Conservation (phyloP, 2,329 filamentous ascomycete species). For the Sarocladiaceae sp. region DNA sequence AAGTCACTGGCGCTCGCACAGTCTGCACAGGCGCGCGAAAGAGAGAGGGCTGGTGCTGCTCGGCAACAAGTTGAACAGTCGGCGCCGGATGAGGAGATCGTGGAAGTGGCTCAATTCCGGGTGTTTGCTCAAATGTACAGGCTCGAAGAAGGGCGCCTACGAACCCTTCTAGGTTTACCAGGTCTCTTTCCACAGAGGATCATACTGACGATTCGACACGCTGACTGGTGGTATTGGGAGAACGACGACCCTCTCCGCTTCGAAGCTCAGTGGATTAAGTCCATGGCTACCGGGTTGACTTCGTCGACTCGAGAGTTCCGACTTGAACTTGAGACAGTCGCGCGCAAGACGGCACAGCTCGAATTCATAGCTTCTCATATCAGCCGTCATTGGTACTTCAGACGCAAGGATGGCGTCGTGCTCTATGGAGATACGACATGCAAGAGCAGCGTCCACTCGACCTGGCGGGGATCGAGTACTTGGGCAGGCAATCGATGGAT, state of each 20-base stretch:
- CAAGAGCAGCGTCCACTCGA: slow-evolving; percentile 15
- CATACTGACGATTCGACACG: slow-evolving; percentile 43
- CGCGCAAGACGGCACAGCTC: slow-evolving; percentile 39
- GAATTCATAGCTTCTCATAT: slow-evolving; percentile 36
- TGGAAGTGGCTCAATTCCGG: slow-evolving; percentile 26
- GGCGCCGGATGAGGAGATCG: slow-evolving; percentile 5
- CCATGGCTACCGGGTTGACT: slow-evolving; percentile 20
- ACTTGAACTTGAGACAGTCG: slow-evolving; percentile 44
- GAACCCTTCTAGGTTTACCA: slow-evolving; percentile 19
- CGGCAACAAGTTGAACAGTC: slow-evolving; percentile 16
- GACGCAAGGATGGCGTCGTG: slow-evolving; percentile 24
- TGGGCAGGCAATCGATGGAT: slow-evolving; percentile 33
- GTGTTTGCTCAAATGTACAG: slow-evolving; percentile 39
- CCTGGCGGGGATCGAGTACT: slow-evolving; percentile 41
- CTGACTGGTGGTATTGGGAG: slow-evolving; percentile 46
- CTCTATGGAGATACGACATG: slow-evolving; percentile 24
- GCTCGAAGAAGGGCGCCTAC: slow-evolving; percentile 27
- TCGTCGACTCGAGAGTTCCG: slow-evolving; percentile 31
- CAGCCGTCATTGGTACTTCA: slow-evolving; percentile 29
- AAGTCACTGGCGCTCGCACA: background rate
- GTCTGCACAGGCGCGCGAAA: background rate
- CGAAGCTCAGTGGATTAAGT: slow-evolving; percentile 30
- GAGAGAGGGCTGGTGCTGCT: slow-evolving; percentile 10
- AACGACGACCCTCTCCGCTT: slow-evolving; percentile 29
- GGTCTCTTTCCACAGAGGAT: slow-evolving; percentile 30